Base-by-base conservation (phyloP, 768 basidiomycete genomes). In the Cubamyces sp. region DNA sequence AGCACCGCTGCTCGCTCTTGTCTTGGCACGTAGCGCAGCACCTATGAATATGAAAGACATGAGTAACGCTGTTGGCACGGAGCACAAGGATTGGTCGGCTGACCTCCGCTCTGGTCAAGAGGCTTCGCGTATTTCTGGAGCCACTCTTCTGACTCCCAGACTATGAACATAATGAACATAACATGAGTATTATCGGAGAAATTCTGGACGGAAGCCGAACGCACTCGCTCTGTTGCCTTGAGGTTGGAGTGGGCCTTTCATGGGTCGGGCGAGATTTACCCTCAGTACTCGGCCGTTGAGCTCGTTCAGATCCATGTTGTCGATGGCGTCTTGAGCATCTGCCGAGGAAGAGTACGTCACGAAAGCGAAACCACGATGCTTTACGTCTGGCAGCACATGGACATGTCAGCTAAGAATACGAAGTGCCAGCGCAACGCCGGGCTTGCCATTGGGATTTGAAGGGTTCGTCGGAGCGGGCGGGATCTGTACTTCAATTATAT, bases 131-230 rank as follows among this genome's bases (percentile, higher is more conserved):
- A 80, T 69, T 89, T 81, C 73, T 86, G 78, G 30, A 96, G 77
- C 95, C 95, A 98, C 64, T 97, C 94, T 74, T 98, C 96, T 0
- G 91, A 90, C 71, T 95, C 92, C 96, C 96, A 98, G 66, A 98
- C 95, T 96, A 69, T 9, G 54, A 34, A 14, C 48, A 30, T 51
- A 18, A 69, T 9, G 54, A 34, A 14, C 48, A 30, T 51, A 18
- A n/a, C 11, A 49, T 64, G 15, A 64, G 54, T 21, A 37, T 52
- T 8, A 26, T 42, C 62, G 57, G 57, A 41, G 48, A 51, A 47
- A 65, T 45, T 60, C 42, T 18, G 51, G 26, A 52, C 34, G 54
- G 21, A 42, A 80, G 21, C 16, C 28, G 25, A n/a, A 60, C 89
- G 51, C 72, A 91, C 91, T 82, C 48, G 92, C 90, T 78, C 90